Evolutionary conservation across 371 early-diverging fungal species (phyloP).

Genomic region (Amoeboaphelidium occidentale): DNA sequence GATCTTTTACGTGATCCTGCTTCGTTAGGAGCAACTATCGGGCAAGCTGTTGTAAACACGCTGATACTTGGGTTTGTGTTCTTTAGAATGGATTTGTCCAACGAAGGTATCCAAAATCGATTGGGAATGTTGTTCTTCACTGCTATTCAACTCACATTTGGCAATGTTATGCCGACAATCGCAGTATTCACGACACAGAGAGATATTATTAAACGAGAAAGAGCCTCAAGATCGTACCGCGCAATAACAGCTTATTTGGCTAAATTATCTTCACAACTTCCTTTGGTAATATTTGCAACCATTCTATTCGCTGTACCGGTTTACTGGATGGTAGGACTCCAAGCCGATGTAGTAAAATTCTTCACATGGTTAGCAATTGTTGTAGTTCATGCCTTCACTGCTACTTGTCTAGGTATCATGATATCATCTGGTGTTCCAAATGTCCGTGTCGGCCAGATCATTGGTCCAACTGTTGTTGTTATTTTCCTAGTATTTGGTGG

Average conservation of each 20-base stretch:
- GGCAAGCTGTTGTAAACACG: conserved; percentile 10
- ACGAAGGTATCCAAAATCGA: conserved; percentile 17
- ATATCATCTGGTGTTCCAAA: conserved; percentile 17
- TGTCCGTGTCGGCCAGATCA: conserved; percentile 15
- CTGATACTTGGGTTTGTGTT: conserved; percentile 5
- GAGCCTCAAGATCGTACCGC: conserved; percentile 20
- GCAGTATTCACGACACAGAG: conserved; percentile 15
- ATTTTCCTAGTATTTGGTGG: conserved; percentile 24
- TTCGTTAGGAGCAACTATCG: conserved; percentile 11
- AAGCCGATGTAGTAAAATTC: conserved; percentile 6
- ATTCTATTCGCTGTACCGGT: conserved; percentile 10
- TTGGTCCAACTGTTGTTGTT: conserved; percentile 18
- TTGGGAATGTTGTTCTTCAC: conserved; percentile 21
- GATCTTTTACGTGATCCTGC: conserved; percentile 11
- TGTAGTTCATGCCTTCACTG: conserved; percentile 8
- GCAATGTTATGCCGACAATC: conserved; percentile 17
- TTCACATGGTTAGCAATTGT: conserved; percentile 14
- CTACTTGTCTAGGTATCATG: conserved; percentile 14
- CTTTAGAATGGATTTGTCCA: conserved; percentile 5
- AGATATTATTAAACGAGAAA: conserved; percentile 21
- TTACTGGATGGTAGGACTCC: conserved; percentile 19
- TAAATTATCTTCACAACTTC: conserved; percentile 15
- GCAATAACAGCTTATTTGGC: conserved; percentile 19
- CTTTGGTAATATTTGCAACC: conserved; percentile 8
- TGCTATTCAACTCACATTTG: conserved; percentile 20